Evolutionary conservation across 306 rosid genomes (phyloP).

Genomic region (Cucurbita maxima): DNA sequence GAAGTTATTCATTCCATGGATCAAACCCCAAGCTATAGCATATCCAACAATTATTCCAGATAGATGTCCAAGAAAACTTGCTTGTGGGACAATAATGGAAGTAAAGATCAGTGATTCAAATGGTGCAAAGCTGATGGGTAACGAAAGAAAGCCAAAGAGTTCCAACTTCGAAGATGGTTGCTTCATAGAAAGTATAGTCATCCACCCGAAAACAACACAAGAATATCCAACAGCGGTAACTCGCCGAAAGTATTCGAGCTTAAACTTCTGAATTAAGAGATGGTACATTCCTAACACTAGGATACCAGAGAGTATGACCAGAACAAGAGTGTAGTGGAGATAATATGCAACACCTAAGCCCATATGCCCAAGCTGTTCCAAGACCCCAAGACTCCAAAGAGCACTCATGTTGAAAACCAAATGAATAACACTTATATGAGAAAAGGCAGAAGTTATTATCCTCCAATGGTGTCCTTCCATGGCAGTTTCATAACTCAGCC

Average conservation of each 20-base stretch:
- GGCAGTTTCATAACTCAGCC: conserved; percentile 82
- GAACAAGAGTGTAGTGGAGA: conserved; percentile 82
- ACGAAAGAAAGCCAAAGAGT: conserved; percentile 88
- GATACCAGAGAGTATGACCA: conserved; percentile 63
- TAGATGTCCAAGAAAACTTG: conserved; percentile 90
- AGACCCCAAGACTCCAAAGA: conserved; percentile 89
- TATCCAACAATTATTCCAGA: conserved; percentile 89
- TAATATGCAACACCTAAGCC: conserved; percentile 81
- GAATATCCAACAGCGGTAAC: conserved; percentile 93
- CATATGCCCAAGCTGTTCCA: conserved; percentile 51
- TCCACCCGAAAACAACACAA: conserved; percentile 99
- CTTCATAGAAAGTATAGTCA: conserved; percentile 88
- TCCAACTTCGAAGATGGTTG: conserved; percentile 82
- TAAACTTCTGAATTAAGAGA: conserved; percentile 66
- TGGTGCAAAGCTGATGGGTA: conserved; percentile 94
- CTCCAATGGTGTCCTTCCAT: conserved; percentile 91
- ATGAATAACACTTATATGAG: conserved; percentile 83
- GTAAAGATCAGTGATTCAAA: conserved; percentile 88
- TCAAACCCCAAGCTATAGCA: conserved; percentile 93
- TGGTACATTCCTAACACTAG: conserved; percentile 73
- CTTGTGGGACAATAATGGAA: conserved; percentile 90
- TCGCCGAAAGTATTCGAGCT: conserved; percentile 72
- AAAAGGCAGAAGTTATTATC: conserved; percentile 78
- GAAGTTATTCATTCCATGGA: conserved; percentile 79
- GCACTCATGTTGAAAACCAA: conserved; percentile 97